Evolutionary conservation across 2,329 filamentous ascomycete genomes (phyloP).

Genomic region (Cytospora piceae): DNA sequence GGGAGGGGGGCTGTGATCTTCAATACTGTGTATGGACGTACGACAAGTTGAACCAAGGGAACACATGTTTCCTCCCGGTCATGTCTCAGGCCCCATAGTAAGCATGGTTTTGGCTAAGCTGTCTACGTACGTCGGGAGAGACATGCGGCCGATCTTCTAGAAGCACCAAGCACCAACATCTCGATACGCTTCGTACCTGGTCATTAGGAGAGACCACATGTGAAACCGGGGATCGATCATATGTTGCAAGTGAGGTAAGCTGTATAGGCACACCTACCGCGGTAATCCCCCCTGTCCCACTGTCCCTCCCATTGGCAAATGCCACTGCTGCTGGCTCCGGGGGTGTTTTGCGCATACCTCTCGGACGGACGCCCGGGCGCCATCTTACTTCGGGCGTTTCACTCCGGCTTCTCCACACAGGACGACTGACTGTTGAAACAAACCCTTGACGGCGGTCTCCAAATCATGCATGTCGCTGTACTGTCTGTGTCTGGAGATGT

Average conservation of each 20-base stretch:
- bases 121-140: background rate
- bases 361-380: constrained; percentile 7
- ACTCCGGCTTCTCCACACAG: constrained; percentile 9
- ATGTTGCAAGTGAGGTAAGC: background rate
- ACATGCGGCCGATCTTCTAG: background rate
- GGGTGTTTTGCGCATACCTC: constrained; percentile 7
- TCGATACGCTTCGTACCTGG: background rate
- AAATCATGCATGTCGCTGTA: constrained; percentile 23
- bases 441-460: constrained; percentile 17
- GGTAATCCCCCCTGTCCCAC: background rate
- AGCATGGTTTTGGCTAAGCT: background rate
- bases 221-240: background rate
- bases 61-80: background rate
- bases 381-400: constrained; percentile 20
- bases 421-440: constrained; percentile 27
- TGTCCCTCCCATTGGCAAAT: no score
- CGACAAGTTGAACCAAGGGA: background rate
- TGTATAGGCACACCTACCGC: background rate
- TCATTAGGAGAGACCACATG: background rate
- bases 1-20: background rate
- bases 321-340: constrained; percentile 9
- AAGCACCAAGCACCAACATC: background rate
- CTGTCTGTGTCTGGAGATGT: background rate
- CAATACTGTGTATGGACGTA: background rate
- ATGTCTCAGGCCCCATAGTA: background rate